phyloP scores from a whole-genome alignment of 352 stramenopile species.

The Aphanomyces stellatus region DNA sequence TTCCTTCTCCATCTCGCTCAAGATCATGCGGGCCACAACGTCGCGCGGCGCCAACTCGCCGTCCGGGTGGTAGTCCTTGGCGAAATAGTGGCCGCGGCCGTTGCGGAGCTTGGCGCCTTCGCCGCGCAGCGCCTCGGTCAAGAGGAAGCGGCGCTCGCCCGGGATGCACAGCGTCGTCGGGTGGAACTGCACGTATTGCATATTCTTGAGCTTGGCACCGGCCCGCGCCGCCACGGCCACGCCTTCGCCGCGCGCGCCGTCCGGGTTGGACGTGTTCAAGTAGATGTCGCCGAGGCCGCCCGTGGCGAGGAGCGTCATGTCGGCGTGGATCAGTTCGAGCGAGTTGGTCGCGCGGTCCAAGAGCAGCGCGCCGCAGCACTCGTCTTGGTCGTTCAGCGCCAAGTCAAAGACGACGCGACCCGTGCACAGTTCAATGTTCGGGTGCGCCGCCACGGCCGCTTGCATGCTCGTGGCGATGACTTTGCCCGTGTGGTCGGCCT shows the following conservation, averaged over 20 bases:
- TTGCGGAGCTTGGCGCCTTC: constrained; percentile 88
- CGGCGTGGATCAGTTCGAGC: constrained; percentile 55
- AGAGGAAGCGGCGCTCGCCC: constrained; percentile 82
- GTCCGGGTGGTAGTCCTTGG: constrained; percentile 87
- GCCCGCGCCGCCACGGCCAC: constrained; percentile 71
- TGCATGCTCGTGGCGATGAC: constrained; percentile 90
- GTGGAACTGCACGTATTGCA: constrained; percentile 97
- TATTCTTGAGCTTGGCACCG: constrained; percentile 71
- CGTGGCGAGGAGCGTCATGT: constrained; percentile 87
- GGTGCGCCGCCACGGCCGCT: constrained; percentile 70
- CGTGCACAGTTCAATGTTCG: constrained; percentile 72
- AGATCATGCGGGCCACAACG: constrained; percentile 89
- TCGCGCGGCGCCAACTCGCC: constrained; percentile 91
- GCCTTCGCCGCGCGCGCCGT: constrained; percentile 61
- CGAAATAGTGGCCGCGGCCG: constrained; percentile 67
- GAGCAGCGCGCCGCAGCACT: constrained; percentile 69
- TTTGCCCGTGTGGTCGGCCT: constrained; percentile 88
- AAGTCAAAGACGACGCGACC: constrained; percentile 69
- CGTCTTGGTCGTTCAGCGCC: constrained; percentile 42
- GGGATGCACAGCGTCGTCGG: constrained; percentile 91
- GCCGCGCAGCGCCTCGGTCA: constrained; percentile 89
- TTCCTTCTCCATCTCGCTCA: constrained; percentile 83
- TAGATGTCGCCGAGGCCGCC: constrained; percentile 92
- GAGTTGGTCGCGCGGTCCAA: constrained; percentile 36
- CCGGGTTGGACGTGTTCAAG: constrained; percentile 92